phyloP scores from a whole-genome alignment of 192 early-diverging fungal genomes.

The Backusella westeae region DNA sequence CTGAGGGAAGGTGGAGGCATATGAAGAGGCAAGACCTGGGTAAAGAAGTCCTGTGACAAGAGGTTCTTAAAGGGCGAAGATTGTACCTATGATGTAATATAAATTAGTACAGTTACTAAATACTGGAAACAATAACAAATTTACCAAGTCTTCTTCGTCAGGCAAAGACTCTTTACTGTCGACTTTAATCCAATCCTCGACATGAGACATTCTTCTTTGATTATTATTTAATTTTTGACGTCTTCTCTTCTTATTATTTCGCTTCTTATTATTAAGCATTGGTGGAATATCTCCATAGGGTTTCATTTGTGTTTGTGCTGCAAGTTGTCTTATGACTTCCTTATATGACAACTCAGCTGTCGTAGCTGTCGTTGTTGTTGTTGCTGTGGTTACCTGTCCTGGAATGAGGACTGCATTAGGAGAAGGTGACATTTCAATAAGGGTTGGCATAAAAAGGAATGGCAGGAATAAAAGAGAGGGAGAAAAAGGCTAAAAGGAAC shows the following conservation, averaged over 20 bases:
- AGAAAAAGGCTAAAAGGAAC: neutral
- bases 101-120: neutral
- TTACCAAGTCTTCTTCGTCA: slow-evolving; percentile 35
- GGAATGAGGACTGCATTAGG: neutral
- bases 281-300: slow-evolving; percentile 32
- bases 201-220: slow-evolving; percentile 28
- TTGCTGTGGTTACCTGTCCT: neutral
- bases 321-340: slow-evolving; percentile 23
- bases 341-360: slow-evolving; percentile 18
- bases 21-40: slow-evolving; percentile 30
- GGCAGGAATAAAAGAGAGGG: neutral
- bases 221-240: neutral
- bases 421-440: neutral
- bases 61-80: slow-evolving; percentile 22
- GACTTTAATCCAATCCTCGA: slow-evolving; percentile 31
- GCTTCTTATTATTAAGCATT: slow-evolving; percentile 12
- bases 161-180: slow-evolving; percentile 36
- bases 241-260: neutral
- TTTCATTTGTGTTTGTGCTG: slow-evolving; percentile 20
- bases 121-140: neutral
- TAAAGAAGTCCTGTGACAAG: slow-evolving; percentile 25
- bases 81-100: slow-evolving; percentile 10
- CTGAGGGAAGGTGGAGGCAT: slow-evolving; percentile 28
- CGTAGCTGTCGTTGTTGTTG: neutral
- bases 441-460: neutral